Base-by-base conservation (phyloP, 2,329 filamentous ascomycete species). In the Fusarium sp. region DNA sequence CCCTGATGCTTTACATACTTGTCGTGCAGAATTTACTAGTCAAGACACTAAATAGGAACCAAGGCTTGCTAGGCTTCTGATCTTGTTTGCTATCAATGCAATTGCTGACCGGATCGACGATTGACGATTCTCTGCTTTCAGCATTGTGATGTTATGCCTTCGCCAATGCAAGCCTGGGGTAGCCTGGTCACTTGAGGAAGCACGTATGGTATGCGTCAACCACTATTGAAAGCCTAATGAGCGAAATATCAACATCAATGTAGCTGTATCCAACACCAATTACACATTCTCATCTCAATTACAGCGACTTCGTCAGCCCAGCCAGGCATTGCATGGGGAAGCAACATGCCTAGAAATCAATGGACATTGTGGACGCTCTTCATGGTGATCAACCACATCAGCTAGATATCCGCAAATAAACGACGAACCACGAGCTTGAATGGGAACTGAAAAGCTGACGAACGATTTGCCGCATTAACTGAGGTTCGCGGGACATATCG, bases 391-490 rank as follows among this genome's bases (percentile, higher is more conserved):
- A 54, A 45, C n/a, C 33, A 20, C 39, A 61, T 60, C 49, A 62
- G 57, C 60, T 57, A 47, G 45, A 28, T 28, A 66, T 62, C 54
- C 49, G 56, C 36, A 59, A 48, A 36, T 57, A 55, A 56, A 57
- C 41, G 42, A 65, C 52, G 57, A 31, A 57, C 54, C 56, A 63
- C 35, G 39, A 69, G 57, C 51, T 70, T 68, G 69, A 52, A 68
- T 48, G 38, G 20, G 62, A 39, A 63, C 66, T 63, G 66, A 57
- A 59, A 44, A 48, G 48, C 49, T 74, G 66, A 69, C 60, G 73
- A 76, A 78, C 67, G 51, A 69, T 72, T 63, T 65, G 57, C 55
- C 61, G 73, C 68, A 76, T 75, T 66, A 69, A 62, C 66, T 70
- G 61, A 59, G 55, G 60, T 72, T 66, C 72, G 76, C 66, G 68